Evolutionary conservation across 345 rosid genomes (phyloP).

Genomic region (Anastatica hierochuntica): DNA sequence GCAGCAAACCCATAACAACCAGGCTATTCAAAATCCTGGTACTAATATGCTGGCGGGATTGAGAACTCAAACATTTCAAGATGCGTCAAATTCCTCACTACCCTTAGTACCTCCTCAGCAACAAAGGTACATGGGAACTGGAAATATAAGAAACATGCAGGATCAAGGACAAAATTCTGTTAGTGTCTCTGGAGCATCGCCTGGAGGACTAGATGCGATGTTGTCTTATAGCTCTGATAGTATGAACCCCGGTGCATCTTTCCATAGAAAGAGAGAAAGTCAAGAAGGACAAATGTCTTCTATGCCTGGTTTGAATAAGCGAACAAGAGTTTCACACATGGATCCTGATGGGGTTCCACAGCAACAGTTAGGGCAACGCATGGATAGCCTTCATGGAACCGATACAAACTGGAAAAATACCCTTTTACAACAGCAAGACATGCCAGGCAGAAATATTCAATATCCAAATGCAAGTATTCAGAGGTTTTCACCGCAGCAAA

Average conservation of each 20-base stretch:
- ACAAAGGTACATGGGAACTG: conserved; percentile 48
- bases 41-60: conserved; percentile 35
- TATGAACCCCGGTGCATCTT: conserved; percentile 39
- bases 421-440: conserved; percentile 42
- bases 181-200: conserved; percentile 42
- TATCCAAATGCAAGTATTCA: conserved; percentile 48
- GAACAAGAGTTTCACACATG: conserved; percentile 38
- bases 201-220: conserved; percentile 61
- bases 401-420: conserved; percentile 65
- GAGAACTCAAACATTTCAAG: conserved; percentile 52
- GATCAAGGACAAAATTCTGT: conserved; percentile 53
- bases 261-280: conserved; percentile 62
- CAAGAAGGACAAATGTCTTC: conserved; percentile 62
- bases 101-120: conserved; percentile 44
- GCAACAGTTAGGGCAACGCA: conserved; percentile 48
- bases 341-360: conserved; percentile 62
- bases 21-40: conserved; percentile 47
- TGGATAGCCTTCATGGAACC: conserved; percentile 51
- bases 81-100: conserved; percentile 38
- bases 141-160: conserved; percentile 46
- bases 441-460: conserved; percentile 53
- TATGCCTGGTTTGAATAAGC: conserved; percentile 51
- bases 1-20: conserved; percentile 50
- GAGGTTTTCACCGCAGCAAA: conserved; percentile 58
- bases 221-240: conserved; percentile 42